Conservation (phyloP, 371 early-diverging fungal genomes). For the Fennellomyces sp. region DNA sequence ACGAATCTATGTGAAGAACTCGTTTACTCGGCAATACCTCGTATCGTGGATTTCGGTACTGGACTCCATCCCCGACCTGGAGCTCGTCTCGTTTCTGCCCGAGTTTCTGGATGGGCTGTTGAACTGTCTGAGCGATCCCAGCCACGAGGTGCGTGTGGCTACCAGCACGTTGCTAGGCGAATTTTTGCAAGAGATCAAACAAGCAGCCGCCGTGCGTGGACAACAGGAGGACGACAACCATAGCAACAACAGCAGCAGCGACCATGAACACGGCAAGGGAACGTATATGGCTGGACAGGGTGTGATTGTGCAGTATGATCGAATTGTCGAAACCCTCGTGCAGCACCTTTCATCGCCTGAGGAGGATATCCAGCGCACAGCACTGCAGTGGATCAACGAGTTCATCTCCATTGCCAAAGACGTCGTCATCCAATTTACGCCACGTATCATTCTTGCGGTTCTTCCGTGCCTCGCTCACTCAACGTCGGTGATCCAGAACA, state of each 20-base stretch:
- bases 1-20: constrained; percentile 83
- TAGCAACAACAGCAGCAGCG: background rate
- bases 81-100: constrained; percentile 83
- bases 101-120: constrained; percentile 88
- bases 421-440: constrained; percentile 77
- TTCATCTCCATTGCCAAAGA: constrained; percentile 78
- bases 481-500: constrained; percentile 55
- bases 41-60: constrained; percentile 90
- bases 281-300: constrained; percentile 70
- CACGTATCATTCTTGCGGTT: constrained; percentile 72
- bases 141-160: constrained; percentile 78
- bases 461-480: constrained; percentile 81
- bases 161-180: constrained; percentile 71
- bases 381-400: constrained; percentile 85
- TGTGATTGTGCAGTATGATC: constrained; percentile 75
- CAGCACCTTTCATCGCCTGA: constrained; percentile 78
- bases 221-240: constrained; percentile 5
- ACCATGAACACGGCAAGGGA: constrained; percentile 51
- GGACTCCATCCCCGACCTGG: constrained; percentile 88
- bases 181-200: constrained; percentile 79
- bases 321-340: constrained; percentile 75
- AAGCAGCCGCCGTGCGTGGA: constrained; percentile 70
- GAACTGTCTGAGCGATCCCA: constrained; percentile 82
- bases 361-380: constrained; percentile 84
- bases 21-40: constrained; percentile 84